Evolutionary conservation across 352 stramenopile species (phyloP), one percentile per base, ranked within the genome.

Genomic region (Phytopythium kandeliae): DNA sequence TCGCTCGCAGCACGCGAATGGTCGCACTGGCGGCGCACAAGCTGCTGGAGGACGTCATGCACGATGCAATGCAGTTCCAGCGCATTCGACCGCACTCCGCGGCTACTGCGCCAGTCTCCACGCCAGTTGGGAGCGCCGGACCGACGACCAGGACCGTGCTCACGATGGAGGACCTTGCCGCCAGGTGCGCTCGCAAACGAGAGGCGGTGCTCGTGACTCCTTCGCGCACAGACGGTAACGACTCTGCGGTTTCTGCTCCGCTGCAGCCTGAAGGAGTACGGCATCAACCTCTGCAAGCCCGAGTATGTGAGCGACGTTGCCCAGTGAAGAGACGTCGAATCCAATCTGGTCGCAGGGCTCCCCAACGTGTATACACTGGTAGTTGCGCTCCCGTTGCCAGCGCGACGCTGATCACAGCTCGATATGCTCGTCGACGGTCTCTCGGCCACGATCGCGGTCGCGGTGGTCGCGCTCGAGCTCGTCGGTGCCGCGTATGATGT

Each of bases 51-150:
- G 81, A 92, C 54, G 81, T 90, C 21, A 73, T 71, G 1, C 81
- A 90, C 47, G 81, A 92, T 53, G 66, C 81, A 13, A 83, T 89
- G 75, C 78, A 90, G 63, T 87, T 78, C 58, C 81, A 90, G 48
- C 74, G 78, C 25, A 79, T 90, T 38, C 79, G 79, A 5, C 57
- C 74, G 25, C 67, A 83, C 24, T 40, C 60, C 2, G 55, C 54
- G 16, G 44, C 52, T 30, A 49, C 54, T 0, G 36, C 44, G 2
- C 31, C 56, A 2, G 42, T n/a, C n/a, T n/a, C n/a, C n/a, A n/a
- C n/a, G n/a, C n/a, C 64, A 2, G 26, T 46, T 53, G 17, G 26
- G 59, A 17, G 12, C 24, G 24, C 42, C 16, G 38, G 38, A 8
- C 38, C 56, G 13, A 33, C 25, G 31, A 28, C 59, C 19, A 65